Percentiles rank a stretch among this genome's conserved stretches.
phyloP scores from a whole-genome alignment of 192 early-diverging fungal species.

The Coemansia sp. region DNA sequence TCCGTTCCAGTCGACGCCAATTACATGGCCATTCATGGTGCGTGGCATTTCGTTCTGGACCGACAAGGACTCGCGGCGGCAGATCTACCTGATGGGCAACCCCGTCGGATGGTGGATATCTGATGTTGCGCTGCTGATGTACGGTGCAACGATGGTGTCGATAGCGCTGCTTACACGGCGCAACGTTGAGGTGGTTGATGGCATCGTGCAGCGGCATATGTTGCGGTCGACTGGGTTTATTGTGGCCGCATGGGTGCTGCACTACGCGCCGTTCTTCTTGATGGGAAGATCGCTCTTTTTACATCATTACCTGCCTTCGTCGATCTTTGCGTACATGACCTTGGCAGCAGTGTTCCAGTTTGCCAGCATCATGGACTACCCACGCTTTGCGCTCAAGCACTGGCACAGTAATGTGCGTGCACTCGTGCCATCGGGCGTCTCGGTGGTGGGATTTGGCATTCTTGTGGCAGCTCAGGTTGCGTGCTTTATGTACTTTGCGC shows the following conservation, averaged over 20 bases:
- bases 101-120: slow-evolving; percentile 59
- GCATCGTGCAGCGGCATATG: slow-evolving; percentile 54
- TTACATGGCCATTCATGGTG: slow-evolving; percentile 64
- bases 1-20: slow-evolving; percentile 84
- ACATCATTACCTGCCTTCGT: slow-evolving; percentile 71
- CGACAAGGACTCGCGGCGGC: slow-evolving; percentile 60
- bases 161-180: slow-evolving; percentile 37
- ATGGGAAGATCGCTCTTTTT: slow-evolving; percentile 73
- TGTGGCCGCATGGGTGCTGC: slow-evolving; percentile 59
- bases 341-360: slow-evolving; percentile 65
- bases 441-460: slow-evolving; percentile 46
- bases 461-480: slow-evolving; percentile 54
- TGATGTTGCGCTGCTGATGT: slow-evolving; percentile 32
- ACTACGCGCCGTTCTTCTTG: slow-evolving; percentile 68
- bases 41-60: slow-evolving; percentile 62
- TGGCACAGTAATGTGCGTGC: slow-evolving; percentile 41
- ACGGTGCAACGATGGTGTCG: slow-evolving; percentile 38
- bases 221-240: slow-evolving; percentile 53
- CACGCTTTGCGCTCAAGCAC: slow-evolving; percentile 38
- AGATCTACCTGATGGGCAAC: slow-evolving; percentile 68
- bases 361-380: slow-evolving; percentile 42
- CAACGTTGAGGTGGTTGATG: slow-evolving; percentile 50
- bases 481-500: slow-evolving; percentile 78
- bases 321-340: slow-evolving; percentile 70
- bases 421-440: slow-evolving; percentile 32